Evolutionary conservation across 257 asterid species (phyloP).

Genomic region (Capsicum pubescens): DNA sequence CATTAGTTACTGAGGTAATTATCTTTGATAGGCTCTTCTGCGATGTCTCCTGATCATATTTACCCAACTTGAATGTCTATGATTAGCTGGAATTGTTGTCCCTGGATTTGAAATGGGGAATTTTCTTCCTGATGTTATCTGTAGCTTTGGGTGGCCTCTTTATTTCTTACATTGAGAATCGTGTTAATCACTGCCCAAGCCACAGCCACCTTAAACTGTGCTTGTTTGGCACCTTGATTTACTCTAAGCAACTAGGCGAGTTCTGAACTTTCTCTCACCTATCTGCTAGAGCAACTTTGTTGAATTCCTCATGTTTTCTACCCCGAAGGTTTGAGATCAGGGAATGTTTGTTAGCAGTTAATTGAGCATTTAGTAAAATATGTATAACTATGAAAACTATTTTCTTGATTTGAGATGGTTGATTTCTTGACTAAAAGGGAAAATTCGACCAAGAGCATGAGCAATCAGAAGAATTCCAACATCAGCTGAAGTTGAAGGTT

Average conservation of each 20-base stretch:
- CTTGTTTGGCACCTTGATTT: not conserved
- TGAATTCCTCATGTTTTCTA: slow-evolving; percentile 7
- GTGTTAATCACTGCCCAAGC: not conserved
- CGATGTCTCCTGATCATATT: not conserved
- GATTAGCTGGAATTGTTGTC: slow-evolving; percentile 15
- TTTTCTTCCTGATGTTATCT: not conserved
- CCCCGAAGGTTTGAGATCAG: not conserved
- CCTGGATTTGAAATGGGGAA: not conserved
- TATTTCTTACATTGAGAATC: not conserved
- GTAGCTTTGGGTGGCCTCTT: not conserved
- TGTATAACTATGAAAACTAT: not conserved
- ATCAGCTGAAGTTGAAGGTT: slow-evolving; percentile 89
- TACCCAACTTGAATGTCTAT: not conserved
- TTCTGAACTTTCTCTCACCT: not conserved
- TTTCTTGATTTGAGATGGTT: slow-evolving; percentile 16
- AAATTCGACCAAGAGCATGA: slow-evolving; percentile 88
- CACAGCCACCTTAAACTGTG: not conserved
- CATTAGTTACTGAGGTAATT: slow-evolving; percentile 83
- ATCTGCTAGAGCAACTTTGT: not conserved
- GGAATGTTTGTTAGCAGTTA: not conserved
- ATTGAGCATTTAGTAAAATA: not conserved
- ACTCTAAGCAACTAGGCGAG: not conserved
- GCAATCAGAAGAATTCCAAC: slow-evolving; percentile 81
- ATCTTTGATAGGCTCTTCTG: not conserved
- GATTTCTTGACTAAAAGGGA: slow-evolving; percentile 52